phyloP scores from a whole-genome alignment of 768 basidiomycete species.

The Pleurotus djamor region DNA sequence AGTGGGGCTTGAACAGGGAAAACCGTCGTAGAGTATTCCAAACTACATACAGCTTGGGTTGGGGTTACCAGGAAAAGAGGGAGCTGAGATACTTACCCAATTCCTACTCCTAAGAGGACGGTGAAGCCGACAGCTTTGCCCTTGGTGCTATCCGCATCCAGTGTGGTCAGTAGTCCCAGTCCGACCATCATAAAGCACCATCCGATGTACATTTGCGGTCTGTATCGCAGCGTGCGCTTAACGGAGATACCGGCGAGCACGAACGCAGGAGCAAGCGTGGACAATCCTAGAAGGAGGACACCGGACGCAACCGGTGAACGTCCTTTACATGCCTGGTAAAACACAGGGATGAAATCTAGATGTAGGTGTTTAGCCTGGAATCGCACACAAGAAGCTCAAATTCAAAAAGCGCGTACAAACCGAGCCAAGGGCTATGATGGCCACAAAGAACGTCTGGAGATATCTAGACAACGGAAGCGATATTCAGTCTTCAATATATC shows the following conservation, averaged over 20 bases:
- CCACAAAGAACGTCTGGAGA: neutral
- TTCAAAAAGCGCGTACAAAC: no score
- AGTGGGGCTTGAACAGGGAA: slow-evolving; percentile 51
- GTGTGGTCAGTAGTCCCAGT: slow-evolving; percentile 23
- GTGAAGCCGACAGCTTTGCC: slow-evolving; percentile 20
- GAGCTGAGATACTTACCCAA: slow-evolving; percentile 18
- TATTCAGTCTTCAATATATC: no score
- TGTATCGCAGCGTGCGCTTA: slow-evolving; percentile 26
- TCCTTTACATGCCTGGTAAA: slow-evolving; percentile 41
- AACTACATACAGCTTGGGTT: no score
- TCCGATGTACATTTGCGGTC: slow-evolving; percentile 25
- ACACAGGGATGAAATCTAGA: slow-evolving; percentile 37
- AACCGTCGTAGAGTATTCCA: neutral
- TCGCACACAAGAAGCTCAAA: no score
- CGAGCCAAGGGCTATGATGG: neutral
- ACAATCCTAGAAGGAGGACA: slow-evolving; percentile 28
- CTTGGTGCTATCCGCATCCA: slow-evolving; percentile 13
- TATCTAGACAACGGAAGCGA: no score
- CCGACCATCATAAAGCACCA: slow-evolving; percentile 36
- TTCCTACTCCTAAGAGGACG: slow-evolving; percentile 16
- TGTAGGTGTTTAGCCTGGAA: no score
- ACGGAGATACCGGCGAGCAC: slow-evolving; percentile 31
- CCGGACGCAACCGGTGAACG: slow-evolving; percentile 33
- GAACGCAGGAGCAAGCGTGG: slow-evolving; percentile 32
- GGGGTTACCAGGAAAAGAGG: neutral